Percentiles rank a stretch among this genome's conserved stretches.
Evolutionary conservation across 2,329 filamentous ascomycete species (phyloP).

Genomic region (Macrophomina tecta): DNA sequence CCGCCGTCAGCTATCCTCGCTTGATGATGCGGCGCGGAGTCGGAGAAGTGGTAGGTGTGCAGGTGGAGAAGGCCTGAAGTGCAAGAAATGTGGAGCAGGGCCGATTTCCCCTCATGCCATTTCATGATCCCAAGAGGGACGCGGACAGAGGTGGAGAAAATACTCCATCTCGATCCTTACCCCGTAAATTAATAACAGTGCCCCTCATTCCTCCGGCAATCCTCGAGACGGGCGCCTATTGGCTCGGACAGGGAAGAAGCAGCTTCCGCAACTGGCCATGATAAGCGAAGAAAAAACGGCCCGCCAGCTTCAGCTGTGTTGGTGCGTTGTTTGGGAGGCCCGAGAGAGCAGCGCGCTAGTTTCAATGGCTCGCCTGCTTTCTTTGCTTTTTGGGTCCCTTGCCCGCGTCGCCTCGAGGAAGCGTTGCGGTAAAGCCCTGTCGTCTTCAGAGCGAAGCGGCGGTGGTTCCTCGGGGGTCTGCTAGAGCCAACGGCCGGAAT

Average conservation of each 20-base stretch:
- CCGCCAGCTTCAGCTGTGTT: not conserved
- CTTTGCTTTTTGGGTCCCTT: not conserved
- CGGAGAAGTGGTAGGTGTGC: not conserved
- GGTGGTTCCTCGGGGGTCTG: not conserved
- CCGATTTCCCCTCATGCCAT: not conserved
- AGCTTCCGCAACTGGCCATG: not conserved
- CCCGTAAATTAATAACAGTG: not conserved
- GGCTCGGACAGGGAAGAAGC: not conserved
- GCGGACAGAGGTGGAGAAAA: too few relatives aligned
- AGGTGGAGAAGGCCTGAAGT: not conserved
- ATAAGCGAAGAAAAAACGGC: not conserved
- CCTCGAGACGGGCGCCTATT: not conserved
- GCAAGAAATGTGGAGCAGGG: constrained; percentile 4
- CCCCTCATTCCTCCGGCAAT: not conserved
- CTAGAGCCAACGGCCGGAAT: too few relatives aligned
- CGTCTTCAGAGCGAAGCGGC: not conserved
- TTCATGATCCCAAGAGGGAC: not conserved
- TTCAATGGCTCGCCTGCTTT: not conserved
- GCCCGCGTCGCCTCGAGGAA: not conserved
- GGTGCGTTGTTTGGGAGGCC: not conserved
- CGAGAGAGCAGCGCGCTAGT: not conserved
- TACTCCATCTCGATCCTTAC: not conserved
- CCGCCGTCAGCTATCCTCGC: not conserved
- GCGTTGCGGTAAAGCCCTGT: not conserved
- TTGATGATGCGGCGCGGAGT: constrained; percentile 5